phyloP scores from a whole-genome alignment of 2,329 filamentous ascomycete species.

The Aspergillus sp. region DNA sequence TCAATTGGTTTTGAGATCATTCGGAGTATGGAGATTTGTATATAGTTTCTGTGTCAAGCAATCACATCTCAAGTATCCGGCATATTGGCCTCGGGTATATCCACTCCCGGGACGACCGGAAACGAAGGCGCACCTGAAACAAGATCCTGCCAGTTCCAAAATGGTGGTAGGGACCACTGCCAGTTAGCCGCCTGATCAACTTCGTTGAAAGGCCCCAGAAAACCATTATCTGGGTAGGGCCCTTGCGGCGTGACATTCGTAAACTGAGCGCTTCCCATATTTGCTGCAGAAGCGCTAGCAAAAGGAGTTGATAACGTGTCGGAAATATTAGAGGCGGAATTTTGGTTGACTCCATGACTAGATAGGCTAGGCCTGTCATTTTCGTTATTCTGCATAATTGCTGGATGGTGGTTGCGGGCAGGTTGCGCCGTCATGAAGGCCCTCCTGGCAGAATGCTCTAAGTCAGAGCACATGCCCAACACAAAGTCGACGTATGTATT shows the following conservation, averaged over 20 bases:
- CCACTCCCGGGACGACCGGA: neutral
- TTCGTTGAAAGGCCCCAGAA: neutral
- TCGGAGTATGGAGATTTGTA: neutral
- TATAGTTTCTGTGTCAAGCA: neutral
- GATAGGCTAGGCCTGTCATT: neutral
- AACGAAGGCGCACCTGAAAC: neutral
- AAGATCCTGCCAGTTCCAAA: conserved; percentile 18
- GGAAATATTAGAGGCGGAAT: neutral
- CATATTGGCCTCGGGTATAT: neutral
- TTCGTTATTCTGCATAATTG: neutral
- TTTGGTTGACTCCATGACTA: neutral
- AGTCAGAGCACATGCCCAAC: conserved; percentile 14
- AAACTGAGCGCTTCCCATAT: neutral
- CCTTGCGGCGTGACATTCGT: neutral
- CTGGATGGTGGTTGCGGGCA: neutral
- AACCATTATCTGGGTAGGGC: neutral
- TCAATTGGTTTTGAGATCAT: conserved; percentile 7
- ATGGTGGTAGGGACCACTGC: conserved; percentile 13
- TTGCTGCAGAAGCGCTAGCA: no score
- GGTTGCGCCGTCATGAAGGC: neutral
- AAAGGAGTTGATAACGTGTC: neutral
- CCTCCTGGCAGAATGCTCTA: conserved; percentile 11
- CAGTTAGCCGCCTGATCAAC: conserved; percentile 1
- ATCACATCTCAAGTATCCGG: neutral
- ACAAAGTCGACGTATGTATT: conserved; percentile 20